Conservation (phyloP, 352 stramenopile species). For the Phytophthora europaea region DNA sequence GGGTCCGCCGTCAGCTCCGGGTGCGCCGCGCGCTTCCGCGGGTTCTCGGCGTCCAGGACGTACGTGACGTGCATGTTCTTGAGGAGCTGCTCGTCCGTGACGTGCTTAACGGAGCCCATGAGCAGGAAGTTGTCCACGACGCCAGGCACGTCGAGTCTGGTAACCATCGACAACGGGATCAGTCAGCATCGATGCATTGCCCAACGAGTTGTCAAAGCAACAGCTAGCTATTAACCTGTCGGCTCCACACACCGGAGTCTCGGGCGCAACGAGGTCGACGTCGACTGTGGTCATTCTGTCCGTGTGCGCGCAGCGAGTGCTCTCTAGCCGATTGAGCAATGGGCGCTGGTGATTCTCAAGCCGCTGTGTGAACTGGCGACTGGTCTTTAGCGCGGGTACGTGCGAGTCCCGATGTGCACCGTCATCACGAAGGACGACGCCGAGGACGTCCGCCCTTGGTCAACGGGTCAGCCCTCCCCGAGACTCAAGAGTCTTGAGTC, state of each 20-base stretch:
- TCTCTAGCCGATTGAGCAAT: conserved; percentile 26
- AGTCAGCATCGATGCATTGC: neutral
- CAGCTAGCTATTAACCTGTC: conserved; percentile 24
- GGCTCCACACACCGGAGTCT: conserved; percentile 13
- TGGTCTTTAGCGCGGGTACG: conserved; percentile 35
- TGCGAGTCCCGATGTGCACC: conserved; percentile 29
- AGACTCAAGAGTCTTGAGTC: conserved; percentile 1
- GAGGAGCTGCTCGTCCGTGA: conserved; percentile 60
- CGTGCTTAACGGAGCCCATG: conserved; percentile 70
- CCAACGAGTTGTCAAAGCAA: neutral
- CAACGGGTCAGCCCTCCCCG: conserved; percentile 15
- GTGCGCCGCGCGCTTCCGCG: conserved; percentile 55
- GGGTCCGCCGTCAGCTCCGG: conserved; percentile 28
- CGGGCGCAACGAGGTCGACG: conserved; percentile 9
- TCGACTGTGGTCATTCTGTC: conserved; percentile 36
- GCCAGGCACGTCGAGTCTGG: conserved; percentile 70
- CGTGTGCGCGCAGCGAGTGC: conserved; percentile 2
- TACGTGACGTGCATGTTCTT: conserved; percentile 64
- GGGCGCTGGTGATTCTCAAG: conserved; percentile 23
- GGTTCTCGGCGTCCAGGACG: conserved; percentile 71
- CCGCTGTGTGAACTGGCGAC: conserved; percentile 7
- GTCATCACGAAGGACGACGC: conserved; percentile 36
- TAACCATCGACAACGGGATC: conserved; percentile 1
- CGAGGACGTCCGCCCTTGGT: conserved; percentile 29
- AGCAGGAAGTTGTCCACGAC: conserved; percentile 65